Evolutionary conservation across 768 basidiomycete genomes (phyloP).

Genomic region (Tricholoma terreum): DNA sequence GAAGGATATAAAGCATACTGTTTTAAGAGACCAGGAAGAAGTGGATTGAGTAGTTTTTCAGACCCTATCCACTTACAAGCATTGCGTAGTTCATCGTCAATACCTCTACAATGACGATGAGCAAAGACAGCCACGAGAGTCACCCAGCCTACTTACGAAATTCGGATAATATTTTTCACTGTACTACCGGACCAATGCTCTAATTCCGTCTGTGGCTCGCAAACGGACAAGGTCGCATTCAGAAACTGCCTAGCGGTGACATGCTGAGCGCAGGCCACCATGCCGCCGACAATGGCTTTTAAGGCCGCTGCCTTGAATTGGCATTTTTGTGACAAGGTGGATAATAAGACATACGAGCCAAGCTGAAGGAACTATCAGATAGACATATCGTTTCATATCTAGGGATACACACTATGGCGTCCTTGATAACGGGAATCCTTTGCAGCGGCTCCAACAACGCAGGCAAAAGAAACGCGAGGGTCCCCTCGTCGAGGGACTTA

Average conservation of each 20-base stretch:
- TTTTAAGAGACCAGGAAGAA: conserved; percentile 40
- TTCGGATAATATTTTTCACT: conserved; percentile 38
- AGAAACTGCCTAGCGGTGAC: conserved; percentile 59
- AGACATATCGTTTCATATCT: not conserved
- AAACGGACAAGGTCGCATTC: conserved; percentile 62
- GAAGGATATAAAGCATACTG: conserved; percentile 21
- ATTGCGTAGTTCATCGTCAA: conserved; percentile 46
- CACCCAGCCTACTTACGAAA: conserved; percentile 42
- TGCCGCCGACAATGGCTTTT: conserved; percentile 51
- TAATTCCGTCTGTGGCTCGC: conserved; percentile 57
- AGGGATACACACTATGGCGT: conserved; percentile 48
- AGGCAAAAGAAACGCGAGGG: conserved; percentile 61
- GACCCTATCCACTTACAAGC: conserved; percentile 47
- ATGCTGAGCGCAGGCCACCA: conserved; percentile 47
- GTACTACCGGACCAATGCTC: conserved; percentile 43
- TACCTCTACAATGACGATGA: conserved; percentile 30
- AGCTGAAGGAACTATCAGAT: conserved; percentile 41
- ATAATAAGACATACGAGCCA: conserved; percentile 70
- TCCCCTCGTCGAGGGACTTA: conserved; percentile 60
- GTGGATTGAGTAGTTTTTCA: conserved; percentile 54
- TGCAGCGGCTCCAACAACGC: conserved; percentile 60
- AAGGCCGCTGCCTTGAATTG: conserved; percentile 56
- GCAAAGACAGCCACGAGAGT: not conserved
- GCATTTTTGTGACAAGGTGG: conserved; percentile 65
- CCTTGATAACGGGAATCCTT: conserved; percentile 37